Evolutionary conservation across 2,329 filamentous ascomycete genomes (phyloP).

Genomic region (Plectosphaerella plurivora): DNA sequence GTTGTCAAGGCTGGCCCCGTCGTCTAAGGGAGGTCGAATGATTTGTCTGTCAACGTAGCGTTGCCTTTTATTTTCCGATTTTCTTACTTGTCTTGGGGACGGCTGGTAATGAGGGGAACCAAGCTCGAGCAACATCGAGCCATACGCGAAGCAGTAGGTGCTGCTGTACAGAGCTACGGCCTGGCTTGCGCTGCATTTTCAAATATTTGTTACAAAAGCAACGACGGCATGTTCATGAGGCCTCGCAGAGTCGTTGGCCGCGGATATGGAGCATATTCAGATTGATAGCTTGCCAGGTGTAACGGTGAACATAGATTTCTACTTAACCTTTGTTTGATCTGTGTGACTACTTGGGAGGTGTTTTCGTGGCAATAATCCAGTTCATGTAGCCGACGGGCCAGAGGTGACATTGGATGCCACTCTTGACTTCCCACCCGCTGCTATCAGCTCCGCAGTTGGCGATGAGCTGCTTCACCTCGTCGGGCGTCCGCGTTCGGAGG

Average conservation of each 20-base stretch:
- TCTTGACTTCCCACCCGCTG: conserved; percentile 42
- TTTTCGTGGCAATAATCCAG: conserved; percentile 37
- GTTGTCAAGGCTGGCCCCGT: conserved; percentile 64
- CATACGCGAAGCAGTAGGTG: conserved; percentile 2
- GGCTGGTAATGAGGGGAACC: neutral
- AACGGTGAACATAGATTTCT: neutral
- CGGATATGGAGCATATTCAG: too few relatives aligned
- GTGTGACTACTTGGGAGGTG: neutral
- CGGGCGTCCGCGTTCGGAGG: conserved; percentile 60
- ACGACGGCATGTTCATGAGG: neutral
- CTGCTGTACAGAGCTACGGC: neutral
- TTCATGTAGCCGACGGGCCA: conserved; percentile 47
- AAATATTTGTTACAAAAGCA: neutral
- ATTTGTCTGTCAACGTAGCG: neutral
- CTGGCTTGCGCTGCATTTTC: conserved; percentile 3
- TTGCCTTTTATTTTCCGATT: neutral
- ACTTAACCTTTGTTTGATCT: neutral
- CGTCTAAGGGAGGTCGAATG: conserved; percentile 17
- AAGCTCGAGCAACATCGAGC: neutral
- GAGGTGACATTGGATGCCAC: conserved; percentile 41
- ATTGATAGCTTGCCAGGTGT: too few relatives aligned
- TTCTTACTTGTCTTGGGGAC: conserved; percentile 3
- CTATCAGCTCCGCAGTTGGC: conserved; percentile 43
- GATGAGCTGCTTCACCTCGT: conserved; percentile 59
- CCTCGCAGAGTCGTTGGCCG: too few relatives aligned